Percentiles rank a stretch among this genome's conserved stretches.
Conservation (phyloP, 2,329 filamentous ascomycete genomes). For the Ophiostoma sp. region DNA sequence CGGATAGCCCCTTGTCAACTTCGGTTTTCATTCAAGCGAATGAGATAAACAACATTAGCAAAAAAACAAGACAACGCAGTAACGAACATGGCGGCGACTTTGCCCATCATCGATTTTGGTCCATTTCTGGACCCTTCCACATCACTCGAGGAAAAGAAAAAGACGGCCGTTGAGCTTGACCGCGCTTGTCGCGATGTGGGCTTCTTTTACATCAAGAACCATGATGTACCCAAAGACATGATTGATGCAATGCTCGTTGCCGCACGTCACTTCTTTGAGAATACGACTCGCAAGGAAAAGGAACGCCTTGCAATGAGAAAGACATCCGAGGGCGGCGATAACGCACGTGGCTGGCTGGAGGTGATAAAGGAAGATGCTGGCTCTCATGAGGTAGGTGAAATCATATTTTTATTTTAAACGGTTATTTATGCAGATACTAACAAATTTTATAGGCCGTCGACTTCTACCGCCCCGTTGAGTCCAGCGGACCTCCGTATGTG, state of each 20-base stretch:
- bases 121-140: not conserved
- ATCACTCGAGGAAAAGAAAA: not conserved
- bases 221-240: not conserved
- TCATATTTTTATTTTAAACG: not conserved
- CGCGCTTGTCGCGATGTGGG: not conserved
- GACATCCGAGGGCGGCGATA: not conserved
- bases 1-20: not conserved
- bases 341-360: not conserved
- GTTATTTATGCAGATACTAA: not conserved
- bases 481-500: not conserved
- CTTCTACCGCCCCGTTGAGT: constrained; percentile 1
- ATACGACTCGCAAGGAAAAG: not conserved
- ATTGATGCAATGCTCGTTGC: constrained; percentile 1
- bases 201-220: not conserved
- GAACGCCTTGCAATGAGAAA: not conserved
- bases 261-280: constrained; percentile 4
- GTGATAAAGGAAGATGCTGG: not conserved
- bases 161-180: not conserved
- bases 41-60: not conserved
- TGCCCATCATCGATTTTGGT: constrained; percentile 4
- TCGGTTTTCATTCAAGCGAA: not conserved
- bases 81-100: not conserved
- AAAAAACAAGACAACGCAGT: not conserved
- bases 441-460: not conserved
- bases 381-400: not conserved